A percentile compares a stretch with the other conserved stretches of the same genome.
Conservation (phyloP, 2,329 filamentous ascomycete genomes). For the Metarhizium guizhouense region DNA sequence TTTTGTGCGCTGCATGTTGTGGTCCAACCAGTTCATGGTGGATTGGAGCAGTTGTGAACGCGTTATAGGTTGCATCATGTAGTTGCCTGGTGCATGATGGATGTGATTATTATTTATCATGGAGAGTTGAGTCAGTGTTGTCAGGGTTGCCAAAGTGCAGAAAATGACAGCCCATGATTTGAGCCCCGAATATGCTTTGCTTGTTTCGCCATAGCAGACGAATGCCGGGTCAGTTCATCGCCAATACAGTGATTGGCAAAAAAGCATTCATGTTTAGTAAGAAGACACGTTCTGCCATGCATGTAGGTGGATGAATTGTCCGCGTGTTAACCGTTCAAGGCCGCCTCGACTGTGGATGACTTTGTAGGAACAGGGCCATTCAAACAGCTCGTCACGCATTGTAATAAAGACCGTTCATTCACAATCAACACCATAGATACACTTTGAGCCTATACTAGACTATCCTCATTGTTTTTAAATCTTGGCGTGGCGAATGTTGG, state of each 20-base stretch:
- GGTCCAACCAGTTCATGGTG: background rate
- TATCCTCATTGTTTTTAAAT: conserved; percentile 23
- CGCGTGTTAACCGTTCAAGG: too few species aligned
- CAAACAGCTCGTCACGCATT: background rate
- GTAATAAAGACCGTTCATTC: background rate
- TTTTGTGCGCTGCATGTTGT: background rate
- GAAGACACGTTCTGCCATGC: too few species aligned
- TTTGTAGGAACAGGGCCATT: background rate
- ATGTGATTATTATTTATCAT: background rate
- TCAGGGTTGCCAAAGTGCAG: background rate
- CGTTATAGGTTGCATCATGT: background rate
- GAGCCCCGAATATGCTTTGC: background rate
- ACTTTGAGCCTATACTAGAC: background rate
- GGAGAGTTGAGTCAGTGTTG: background rate
- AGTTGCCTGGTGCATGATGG: background rate
- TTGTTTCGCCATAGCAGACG: background rate
- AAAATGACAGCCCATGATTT: background rate
- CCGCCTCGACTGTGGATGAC: background rate
- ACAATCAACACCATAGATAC: background rate
- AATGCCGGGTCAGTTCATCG: too few species aligned
- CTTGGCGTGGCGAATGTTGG: conserved; percentile 40
- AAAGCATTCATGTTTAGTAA: too few species aligned
- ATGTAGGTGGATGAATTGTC: too few species aligned
- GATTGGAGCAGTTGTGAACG: background rate
- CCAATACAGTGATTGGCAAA: too few species aligned